Evolutionary conservation across 345 rosid genomes (phyloP).

Genomic region (Camelina laxa): DNA sequence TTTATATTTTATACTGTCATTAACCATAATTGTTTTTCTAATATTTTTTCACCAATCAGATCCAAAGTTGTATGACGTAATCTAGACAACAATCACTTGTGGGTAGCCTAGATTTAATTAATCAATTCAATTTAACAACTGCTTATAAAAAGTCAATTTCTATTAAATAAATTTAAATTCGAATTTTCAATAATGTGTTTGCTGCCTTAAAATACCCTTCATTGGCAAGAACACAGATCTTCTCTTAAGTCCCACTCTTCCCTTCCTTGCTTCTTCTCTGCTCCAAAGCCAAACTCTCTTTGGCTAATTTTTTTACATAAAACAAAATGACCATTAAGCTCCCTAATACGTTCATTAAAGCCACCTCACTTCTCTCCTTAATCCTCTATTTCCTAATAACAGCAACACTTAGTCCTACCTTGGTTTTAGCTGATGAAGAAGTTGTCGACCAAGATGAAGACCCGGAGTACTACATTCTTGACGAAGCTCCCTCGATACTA

Average conservation of each 20-base stretch:
- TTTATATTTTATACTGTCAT: too few species aligned
- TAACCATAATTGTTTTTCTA: neutral
- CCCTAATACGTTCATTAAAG: constrained; percentile 21
- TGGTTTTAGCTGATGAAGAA: constrained; percentile 31
- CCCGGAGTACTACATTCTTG: constrained; percentile 37
- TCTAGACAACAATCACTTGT: constrained; percentile 33
- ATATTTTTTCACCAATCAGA: neutral
- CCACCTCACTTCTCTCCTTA: constrained; percentile 21
- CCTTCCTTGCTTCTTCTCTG: constrained; percentile 17
- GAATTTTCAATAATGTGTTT: constrained; percentile 25
- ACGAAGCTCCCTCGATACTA: constrained; percentile 37
- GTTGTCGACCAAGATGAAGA: constrained; percentile 32
- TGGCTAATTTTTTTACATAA: constrained; percentile 14
- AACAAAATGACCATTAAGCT: constrained; percentile 33
- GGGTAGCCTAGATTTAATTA: constrained; percentile 36
- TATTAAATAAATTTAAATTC: neutral
- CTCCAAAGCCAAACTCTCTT: constrained; percentile 40
- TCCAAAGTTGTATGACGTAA: constrained; percentile 12
- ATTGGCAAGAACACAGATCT: constrained; percentile 40
- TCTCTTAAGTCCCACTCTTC: constrained; percentile 35
- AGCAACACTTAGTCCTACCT: constrained; percentile 12
- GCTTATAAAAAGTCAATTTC: neutral
- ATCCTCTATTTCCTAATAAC: constrained; percentile 27
- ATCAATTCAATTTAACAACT: constrained; percentile 13
- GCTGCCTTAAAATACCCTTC: constrained; percentile 40